A percentile compares a stretch with the other conserved stretches of the same genome.
Conservation (phyloP, 139 green algal genomes). For the Pseudopediastrum boryanum region DNA sequence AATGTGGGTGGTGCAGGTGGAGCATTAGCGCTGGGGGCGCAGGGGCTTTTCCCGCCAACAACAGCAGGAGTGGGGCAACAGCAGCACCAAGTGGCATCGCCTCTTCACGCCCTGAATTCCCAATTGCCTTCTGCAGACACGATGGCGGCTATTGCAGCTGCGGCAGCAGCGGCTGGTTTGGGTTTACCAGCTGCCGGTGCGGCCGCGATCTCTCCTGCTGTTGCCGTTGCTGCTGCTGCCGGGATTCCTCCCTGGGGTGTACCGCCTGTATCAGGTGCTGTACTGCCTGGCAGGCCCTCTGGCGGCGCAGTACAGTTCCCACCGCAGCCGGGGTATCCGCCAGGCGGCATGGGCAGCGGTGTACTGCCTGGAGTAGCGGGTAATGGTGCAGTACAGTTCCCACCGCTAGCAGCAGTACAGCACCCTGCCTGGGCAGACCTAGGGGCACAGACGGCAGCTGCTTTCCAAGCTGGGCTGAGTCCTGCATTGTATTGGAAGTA, state of each 20-base stretch:
- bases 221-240: conserved; percentile 3
- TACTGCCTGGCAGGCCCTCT: background rate
- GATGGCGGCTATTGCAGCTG: background rate
- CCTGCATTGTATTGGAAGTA: conserved; percentile 32
- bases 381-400: background rate
- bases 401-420: background rate
- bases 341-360: background rate
- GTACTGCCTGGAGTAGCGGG: background rate
- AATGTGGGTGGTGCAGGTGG: too few species aligned
- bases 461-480: conserved; percentile 20
- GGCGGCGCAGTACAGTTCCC: background rate
- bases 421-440: conserved; percentile 20
- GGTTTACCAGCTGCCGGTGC: background rate
- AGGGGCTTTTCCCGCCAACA: background rate
- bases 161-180: background rate
- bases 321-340: background rate
- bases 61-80: background rate
- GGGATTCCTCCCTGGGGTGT: background rate
- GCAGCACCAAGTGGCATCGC: conserved; percentile 4
- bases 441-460: conserved; percentile 17
- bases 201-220: background rate
- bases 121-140: background rate
- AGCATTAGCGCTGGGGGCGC: too few species aligned
- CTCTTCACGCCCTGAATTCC: background rate
- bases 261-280: background rate